Conservation (phyloP, 2,329 filamentous ascomycete genomes). For the Penicillium sp. region DNA sequence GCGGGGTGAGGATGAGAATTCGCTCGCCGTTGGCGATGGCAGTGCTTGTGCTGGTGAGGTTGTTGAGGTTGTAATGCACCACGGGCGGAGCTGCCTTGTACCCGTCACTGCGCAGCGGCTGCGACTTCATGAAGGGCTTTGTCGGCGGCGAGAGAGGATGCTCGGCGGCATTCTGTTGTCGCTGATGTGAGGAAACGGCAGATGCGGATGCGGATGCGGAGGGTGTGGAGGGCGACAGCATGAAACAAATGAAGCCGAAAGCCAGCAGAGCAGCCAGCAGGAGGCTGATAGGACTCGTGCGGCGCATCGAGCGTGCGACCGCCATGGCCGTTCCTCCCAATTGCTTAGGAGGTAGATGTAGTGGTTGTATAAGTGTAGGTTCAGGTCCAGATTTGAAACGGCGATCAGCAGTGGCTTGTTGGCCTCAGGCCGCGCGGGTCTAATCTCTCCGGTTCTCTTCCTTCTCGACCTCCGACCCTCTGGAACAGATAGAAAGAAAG, state of each 20-base stretch:
- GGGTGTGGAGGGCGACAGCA: conserved; percentile 47
- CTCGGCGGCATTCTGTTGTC: conserved; percentile 56
- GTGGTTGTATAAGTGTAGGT: conserved; percentile 9
- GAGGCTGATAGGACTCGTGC: conserved; percentile 71
- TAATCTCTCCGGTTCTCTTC: background rate
- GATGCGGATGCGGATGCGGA: conserved; percentile 42
- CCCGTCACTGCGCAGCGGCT: conserved; percentile 44
- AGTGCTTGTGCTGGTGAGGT: conserved; percentile 73
- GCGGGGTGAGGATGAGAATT: conserved; percentile 84
- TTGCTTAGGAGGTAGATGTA: conserved; percentile 4
- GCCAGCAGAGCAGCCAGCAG: conserved; percentile 66
- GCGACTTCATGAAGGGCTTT: conserved; percentile 66
- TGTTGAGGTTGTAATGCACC: conserved; percentile 89
- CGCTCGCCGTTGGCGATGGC: conserved; percentile 76
- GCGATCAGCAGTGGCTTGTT: conserved; percentile 1
- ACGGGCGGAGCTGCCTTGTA: conserved; percentile 69
- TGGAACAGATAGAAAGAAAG: too few relatives aligned
- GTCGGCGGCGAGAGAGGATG: conserved; percentile 69
- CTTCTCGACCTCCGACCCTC: background rate
- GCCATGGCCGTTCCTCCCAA: conserved; percentile 44
- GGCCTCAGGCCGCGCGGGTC: conserved; percentile 7
- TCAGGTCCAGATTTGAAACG: conserved; percentile 10
- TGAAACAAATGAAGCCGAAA: conserved; percentile 60
- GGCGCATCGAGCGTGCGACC: conserved; percentile 64
- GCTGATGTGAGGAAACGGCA: conserved; percentile 45